Conservation (phyloP, 192 early-diverging fungal genomes). For the Jimgerdemannia flammicorona region DNA sequence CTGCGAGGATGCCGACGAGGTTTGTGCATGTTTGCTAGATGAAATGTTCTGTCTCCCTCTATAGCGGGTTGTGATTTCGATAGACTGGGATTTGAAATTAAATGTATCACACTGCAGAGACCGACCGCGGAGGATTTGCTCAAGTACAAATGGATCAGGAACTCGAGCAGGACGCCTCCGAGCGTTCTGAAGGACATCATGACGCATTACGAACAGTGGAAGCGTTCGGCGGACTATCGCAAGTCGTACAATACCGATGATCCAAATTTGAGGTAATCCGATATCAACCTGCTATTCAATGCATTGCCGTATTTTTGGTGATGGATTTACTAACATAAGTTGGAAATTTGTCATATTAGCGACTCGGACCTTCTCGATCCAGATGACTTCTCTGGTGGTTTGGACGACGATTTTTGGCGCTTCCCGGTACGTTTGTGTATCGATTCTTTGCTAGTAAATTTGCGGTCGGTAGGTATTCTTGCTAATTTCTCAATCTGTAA, state of each 20-base stretch:
- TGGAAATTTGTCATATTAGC: constrained; percentile 13
- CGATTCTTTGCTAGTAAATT: neutral
- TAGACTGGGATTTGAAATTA: neutral
- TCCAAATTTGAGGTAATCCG: constrained; percentile 11
- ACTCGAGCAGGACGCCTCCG: constrained; percentile 46
- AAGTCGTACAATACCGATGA: constrained; percentile 15
- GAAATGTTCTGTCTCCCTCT: neutral
- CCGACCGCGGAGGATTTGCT: constrained; percentile 85
- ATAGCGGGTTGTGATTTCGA: constrained; percentile 1
- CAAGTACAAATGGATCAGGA: constrained; percentile 74
- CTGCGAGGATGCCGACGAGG: constrained; percentile 79
- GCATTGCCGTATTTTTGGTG: neutral
- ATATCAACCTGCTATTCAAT: constrained; percentile 1
- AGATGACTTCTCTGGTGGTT: constrained; percentile 36
- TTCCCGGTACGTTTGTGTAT: constrained; percentile 43
- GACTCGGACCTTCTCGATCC: constrained; percentile 31
- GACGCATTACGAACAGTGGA: constrained; percentile 59
- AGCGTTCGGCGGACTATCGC: constrained; percentile 28
- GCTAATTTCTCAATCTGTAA: neutral
- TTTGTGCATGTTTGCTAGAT: constrained; percentile 13
- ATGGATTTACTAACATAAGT: constrained; percentile 23
- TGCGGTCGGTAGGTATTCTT: neutral
- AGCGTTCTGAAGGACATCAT: constrained; percentile 62
- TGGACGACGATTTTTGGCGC: constrained; percentile 43
- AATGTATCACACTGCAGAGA: constrained; percentile 45